Evolutionary conservation across 1,139 yeast genomes (phyloP), one percentile per base, ranked within the genome.

Genomic region (Debaryomycetaceae sp.): DNA sequence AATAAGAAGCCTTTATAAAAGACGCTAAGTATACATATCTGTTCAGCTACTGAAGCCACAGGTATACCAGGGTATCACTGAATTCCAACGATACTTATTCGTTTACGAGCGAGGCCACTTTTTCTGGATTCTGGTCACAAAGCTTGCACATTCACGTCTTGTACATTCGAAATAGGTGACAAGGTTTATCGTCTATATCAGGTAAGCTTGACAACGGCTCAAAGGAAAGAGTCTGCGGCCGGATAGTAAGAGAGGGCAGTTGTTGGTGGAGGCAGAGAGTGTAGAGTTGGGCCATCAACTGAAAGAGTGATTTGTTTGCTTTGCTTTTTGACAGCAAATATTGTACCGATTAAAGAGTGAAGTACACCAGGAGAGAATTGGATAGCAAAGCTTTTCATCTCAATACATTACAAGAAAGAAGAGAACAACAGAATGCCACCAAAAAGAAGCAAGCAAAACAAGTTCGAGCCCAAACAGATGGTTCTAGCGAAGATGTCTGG

Each of bases 401-500:
- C 20, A 17, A 17, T 17, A 17, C 20, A 17, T 4, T 17, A 4
- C 20, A 17, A 17, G 4, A 17, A 4, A 17, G 20, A 8, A 27
- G 2, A 27, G 8, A 27, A 27, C 31, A 27, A 7, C 31, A 11
- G 4, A 11, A 66, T 65, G 69, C 62, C 68, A 22, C 69, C 68
- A 38, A 64, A 57, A 50, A 58, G 51, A 44, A 41, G 55, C 9
- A 48, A 46, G 35, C 48, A 50, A 42, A 45, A 43, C 34, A 48
- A 51, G 37, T 65, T 68, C 45, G 56, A 58, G 36, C 65, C 75
- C 22, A 66, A 63, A 47, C 71, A 66, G 40, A 58, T 70, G 55
- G 78, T 74, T 9, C 59, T 71, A 50, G 76, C 78, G 44, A 74
- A 74, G 53, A 73, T 74, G 78, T 66, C 70, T 29, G 75, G 78